Evolutionary conservation across 139 green algal species (phyloP).

Genomic region (Micromonas pusilla): DNA sequence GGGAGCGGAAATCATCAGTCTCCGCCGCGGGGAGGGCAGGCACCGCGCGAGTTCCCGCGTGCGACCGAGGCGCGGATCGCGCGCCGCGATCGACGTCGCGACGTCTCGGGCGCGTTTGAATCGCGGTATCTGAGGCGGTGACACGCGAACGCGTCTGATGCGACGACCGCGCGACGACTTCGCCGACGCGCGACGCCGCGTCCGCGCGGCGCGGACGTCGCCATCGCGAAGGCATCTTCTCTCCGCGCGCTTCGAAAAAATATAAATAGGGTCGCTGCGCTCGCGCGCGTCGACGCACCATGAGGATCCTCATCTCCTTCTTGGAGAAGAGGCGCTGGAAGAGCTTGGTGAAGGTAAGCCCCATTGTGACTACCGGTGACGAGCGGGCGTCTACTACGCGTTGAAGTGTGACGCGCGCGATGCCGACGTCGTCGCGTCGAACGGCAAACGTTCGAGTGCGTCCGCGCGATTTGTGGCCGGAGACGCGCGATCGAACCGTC

Average conservation of each 20-base stretch:
- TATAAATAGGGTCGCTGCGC: background rate
- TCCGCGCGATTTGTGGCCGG: too few relatives aligned
- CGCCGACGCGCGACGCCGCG: background rate
- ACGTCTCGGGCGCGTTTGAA: background rate
- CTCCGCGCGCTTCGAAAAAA: background rate
- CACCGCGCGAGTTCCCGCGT: background rate
- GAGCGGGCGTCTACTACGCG: background rate
- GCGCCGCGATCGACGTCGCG: background rate
- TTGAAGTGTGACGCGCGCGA: too few relatives aligned
- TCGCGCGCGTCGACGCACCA: constrained; percentile 59
- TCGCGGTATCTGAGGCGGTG: background rate
- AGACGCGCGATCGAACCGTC: too few relatives aligned
- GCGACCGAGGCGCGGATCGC: background rate
- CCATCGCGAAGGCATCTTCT: background rate
- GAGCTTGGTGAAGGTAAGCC: constrained; percentile 87
- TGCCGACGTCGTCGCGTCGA: too few relatives aligned
- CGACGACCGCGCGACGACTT: background rate
- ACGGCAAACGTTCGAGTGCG: too few relatives aligned
- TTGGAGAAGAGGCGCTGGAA: constrained; percentile 82
- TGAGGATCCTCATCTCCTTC: constrained; percentile 98
- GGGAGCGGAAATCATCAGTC: background rate
- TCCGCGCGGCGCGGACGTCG: background rate
- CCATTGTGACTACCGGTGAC: constrained; percentile 58
- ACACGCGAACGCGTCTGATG: background rate
- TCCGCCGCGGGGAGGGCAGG: background rate